Conservation (phyloP, 345 rosid genomes). For the Lumnitzera racemosa region DNA sequence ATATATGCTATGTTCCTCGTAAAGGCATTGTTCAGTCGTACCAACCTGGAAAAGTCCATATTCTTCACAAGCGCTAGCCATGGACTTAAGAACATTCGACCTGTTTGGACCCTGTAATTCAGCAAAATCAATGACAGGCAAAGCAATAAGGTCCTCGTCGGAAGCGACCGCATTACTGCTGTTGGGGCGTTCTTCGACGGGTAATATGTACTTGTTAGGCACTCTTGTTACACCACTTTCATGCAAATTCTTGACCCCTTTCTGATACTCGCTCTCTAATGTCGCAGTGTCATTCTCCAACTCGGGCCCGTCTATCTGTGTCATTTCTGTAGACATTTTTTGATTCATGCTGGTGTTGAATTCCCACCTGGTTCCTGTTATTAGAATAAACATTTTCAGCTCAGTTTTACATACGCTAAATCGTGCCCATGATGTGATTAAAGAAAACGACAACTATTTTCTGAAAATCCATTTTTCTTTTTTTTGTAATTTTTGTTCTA, state of each 20-base stretch:
- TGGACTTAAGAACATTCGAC: conserved; percentile 34
- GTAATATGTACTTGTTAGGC: conserved; percentile 61
- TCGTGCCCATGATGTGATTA: no score
- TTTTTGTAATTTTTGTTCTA: no score
- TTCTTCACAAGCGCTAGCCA: conserved; percentile 54
- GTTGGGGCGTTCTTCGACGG: conserved; percentile 49
- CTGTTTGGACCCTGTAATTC: conserved; percentile 55
- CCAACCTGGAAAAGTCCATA: conserved; percentile 81
- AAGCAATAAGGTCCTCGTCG: conserved; percentile 20
- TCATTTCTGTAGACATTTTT: conserved; percentile 56
- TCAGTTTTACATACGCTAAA: no score
- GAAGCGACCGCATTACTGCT: neutral
- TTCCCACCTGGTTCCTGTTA: no score
- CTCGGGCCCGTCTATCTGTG: conserved; percentile 12
- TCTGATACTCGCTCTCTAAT: conserved; percentile 31
- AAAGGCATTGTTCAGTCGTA: neutral
- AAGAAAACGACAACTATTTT: no score
- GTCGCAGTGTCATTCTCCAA: neutral
- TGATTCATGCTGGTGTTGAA: no score
- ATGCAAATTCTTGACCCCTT: conserved; percentile 68
- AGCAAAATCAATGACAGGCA: conserved; percentile 70
- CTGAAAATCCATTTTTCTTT: no score
- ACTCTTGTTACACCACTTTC: conserved; percentile 48
- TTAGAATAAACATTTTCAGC: no score
- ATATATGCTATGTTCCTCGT: no score